Percentiles rank a stretch among this genome's conserved stretches.
phyloP scores from a whole-genome alignment of 2,329 filamentous ascomycete genomes.

The Penicillium sp. region DNA sequence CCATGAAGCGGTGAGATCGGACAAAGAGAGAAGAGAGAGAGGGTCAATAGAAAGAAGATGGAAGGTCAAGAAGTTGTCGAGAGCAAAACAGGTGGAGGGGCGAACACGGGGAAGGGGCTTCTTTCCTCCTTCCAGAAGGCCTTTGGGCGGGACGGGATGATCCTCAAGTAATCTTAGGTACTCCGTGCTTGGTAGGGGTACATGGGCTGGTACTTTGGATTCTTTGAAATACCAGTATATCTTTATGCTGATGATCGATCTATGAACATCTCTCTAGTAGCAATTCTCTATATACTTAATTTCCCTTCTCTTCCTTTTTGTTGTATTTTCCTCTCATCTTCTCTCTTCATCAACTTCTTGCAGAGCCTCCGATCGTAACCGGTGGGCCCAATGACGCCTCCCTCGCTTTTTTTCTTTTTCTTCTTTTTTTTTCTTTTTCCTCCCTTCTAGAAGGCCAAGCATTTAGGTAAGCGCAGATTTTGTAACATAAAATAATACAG shows the following conservation, averaged over 20 bases:
- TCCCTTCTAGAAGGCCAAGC: slow-evolving; percentile 25
- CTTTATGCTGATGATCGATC: not conserved
- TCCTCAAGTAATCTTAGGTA: slow-evolving; percentile 13
- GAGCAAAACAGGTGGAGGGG: slow-evolving; percentile 17
- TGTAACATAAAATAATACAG: slow-evolving; percentile 4
- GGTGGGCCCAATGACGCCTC: slow-evolving; percentile 22
- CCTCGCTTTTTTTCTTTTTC: slow-evolving; percentile 6
- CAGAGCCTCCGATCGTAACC: slow-evolving; percentile 20
- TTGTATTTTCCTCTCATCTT: not conserved
- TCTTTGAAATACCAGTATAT: not conserved
- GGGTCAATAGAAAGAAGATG: not conserved
- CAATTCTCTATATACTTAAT: not conserved
- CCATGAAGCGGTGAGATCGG: slow-evolving; percentile 1
- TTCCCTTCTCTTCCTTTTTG: not conserved
- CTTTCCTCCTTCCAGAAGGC: slow-evolving; percentile 25
- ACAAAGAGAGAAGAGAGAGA: slow-evolving; percentile 7
- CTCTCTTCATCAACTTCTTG: not conserved
- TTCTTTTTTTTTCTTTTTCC: slow-evolving; percentile 11
- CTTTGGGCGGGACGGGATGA: slow-evolving; percentile 25
- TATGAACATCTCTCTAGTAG: not conserved
- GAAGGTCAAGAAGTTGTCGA: slow-evolving; percentile 12
- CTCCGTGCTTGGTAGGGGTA: not conserved
- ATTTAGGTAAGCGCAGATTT: slow-evolving; percentile 16
- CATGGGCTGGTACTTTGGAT: not conserved
- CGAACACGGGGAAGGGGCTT: slow-evolving; percentile 26